Percentiles rank a stretch among this genome's conserved stretches.
phyloP scores from a whole-genome alignment of 192 early-diverging fungal species.

The Spinellus fusiger region DNA sequence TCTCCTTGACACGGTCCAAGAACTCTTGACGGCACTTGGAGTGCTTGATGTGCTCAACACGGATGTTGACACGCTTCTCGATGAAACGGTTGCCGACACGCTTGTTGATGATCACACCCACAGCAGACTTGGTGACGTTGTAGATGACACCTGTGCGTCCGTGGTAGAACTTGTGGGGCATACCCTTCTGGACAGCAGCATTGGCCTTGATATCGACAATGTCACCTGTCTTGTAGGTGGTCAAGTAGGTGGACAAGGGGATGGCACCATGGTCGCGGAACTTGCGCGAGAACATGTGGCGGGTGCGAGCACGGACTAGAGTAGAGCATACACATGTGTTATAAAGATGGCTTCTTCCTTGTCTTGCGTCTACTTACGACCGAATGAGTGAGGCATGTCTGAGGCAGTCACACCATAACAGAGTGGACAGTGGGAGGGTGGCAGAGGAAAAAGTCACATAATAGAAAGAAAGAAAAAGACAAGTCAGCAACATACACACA shows the following conservation, averaged over 20 bases:
- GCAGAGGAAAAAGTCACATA: not conserved
- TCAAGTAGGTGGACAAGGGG: constrained; percentile 94
- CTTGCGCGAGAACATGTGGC: constrained; percentile 95
- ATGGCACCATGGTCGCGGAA: constrained; percentile 94
- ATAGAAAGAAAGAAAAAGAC: not conserved
- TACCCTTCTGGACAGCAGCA: constrained; percentile 98
- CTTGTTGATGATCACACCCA: constrained; percentile 99
- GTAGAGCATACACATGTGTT: not conserved
- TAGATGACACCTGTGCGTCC: constrained; percentile 97
- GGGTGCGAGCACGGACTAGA: constrained; percentile 86
- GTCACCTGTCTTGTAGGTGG: constrained; percentile 98
- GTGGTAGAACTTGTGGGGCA: constrained; percentile 99
- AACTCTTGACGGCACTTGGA: constrained; percentile 99
- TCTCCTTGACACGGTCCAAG: constrained; percentile 93
- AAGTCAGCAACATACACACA: not conserved
- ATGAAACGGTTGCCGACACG: constrained; percentile 95
- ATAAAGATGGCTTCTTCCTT: not conserved
- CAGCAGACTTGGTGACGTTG: constrained; percentile 99
- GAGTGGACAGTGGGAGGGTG: not conserved
- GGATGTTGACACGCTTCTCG: constrained; percentile 97
- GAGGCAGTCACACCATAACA: no score
- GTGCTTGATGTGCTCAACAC: constrained; percentile 99
- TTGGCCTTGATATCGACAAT: constrained; percentile 99
- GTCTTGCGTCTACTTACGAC: constrained; percentile 23
- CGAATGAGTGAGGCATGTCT: constrained; percentile 37